Evolutionary conservation across 129 eudicot species (phyloP), one percentile per base, ranked within the genome.

Genomic region (Pittosporum tobira): DNA sequence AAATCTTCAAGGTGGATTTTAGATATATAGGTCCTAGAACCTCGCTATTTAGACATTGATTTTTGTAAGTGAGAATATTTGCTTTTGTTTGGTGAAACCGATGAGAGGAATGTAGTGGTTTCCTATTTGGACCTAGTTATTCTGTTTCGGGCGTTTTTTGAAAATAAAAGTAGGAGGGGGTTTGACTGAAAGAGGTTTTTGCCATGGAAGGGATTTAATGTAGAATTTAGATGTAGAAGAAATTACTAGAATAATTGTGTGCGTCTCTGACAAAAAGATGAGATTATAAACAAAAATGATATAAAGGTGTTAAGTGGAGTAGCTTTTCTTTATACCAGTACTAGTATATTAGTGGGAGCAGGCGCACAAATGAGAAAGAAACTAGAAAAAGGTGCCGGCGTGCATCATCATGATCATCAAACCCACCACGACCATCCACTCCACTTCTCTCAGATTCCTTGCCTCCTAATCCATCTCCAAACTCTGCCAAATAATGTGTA

Each of bases 401-500:
- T 78, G 77, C 81, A 70, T 75, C 79, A 75, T 38, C 47, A 57
- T 73, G 66, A 81, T 75, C 74, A 77, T 71, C 74, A 80, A 73
- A 65, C 77, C 80, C 83, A 68, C 84, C 73, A 46, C 49, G 46
- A 57, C 45, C n/a, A n/a, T n/a, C n/a, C n/a, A n/a, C n/a, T n/a
- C 47, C 47, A 37, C 28, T 51, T 37, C 26, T 15, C 14, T 50
- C 75, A 29, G 61, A 61, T 71, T 66, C 72, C 48, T 67, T 85
- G 94, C 94, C 88, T 73, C 85, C 94, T 69, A 64, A 68, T 77
- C 77, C 68, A 68, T 79, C 83, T 63, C 73, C 85, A 85, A 78
- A 66, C 65, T 70, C 85, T 81, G 83, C 73, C 74, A 74, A 62
- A 28, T 46, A 52, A 16, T 63, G 29, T 55, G 68, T 66, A 37